Evolutionary conservation across 257 asterid genomes (phyloP).

Genomic region (Gentiana straminea): DNA sequence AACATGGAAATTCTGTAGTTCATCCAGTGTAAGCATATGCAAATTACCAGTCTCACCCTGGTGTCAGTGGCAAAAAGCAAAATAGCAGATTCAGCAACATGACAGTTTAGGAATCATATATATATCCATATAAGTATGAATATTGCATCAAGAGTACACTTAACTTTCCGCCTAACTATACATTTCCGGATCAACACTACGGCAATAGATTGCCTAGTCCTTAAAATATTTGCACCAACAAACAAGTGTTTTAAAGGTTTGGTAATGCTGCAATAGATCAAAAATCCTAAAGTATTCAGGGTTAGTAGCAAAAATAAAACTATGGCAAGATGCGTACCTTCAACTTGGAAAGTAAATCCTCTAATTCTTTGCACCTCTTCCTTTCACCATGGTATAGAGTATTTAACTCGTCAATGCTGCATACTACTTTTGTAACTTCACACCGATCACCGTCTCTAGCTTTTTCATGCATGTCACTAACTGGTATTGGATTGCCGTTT

Average conservation of each 20-base stretch:
- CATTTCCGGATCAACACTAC: background rate
- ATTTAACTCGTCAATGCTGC: constrained; percentile 31
- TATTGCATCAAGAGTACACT: background rate
- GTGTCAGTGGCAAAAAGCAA: constrained; percentile 2
- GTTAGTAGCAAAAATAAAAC: background rate
- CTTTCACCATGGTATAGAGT: constrained; percentile 27
- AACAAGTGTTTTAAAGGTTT: background rate
- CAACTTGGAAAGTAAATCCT: constrained; percentile 21
- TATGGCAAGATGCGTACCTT: constrained; percentile 26
- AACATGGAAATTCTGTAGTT: constrained; percentile 31
- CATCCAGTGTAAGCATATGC: constrained; percentile 26
- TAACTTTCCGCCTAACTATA: background rate
- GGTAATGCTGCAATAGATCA: background rate
- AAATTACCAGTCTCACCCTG: constrained; percentile 28
- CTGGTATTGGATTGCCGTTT: constrained; percentile 21
- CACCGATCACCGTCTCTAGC: constrained; percentile 15
- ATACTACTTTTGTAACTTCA: constrained; percentile 13
- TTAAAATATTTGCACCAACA: background rate
- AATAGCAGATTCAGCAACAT: background rate
- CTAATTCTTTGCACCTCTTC: constrained; percentile 26
- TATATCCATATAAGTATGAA: background rate
- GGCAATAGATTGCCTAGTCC: background rate
- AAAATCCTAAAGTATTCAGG: background rate
- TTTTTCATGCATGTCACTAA: constrained; percentile 11
- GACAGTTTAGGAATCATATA: background rate